Evolutionary conservation across 2,329 filamentous ascomycete species (phyloP), one percentile per base, ranked within the genome.

Genomic region (Exophiala sp.): DNA sequence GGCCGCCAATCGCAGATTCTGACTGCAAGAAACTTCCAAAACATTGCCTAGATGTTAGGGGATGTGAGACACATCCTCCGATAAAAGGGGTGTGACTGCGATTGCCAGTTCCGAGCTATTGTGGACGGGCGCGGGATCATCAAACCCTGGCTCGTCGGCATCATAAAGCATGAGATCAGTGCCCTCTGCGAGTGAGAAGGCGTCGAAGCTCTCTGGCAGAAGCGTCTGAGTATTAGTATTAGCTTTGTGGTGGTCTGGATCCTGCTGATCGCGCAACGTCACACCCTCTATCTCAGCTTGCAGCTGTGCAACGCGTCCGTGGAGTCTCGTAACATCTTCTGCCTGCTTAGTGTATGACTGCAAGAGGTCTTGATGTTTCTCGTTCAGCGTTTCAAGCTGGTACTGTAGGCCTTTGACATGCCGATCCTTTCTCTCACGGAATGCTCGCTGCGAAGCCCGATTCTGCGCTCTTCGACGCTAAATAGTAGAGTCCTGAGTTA

Each of bases 401-500:
- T 75, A 84, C 69, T 95, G 88, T 1, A 93, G 77, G 58, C 89
- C 85, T 65, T 88, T 88, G 37, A 93, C 67, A 62, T 94, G 90
- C 70, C 85, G 90, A 68, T 96, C 89, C 70, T 95, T 95, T 55
- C 89, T 85, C 68, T 95, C 89, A 47, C 89, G 82, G 76, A 95
- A 95, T 4, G 90, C 89, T 48, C 89, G 81, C 69, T 95, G 89
- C 4, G 89, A 90, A 7, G 89, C 90, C 58, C 89, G 81, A 61
- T 95, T 95, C 65, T 95, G 89, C 8, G 91, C 91, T 73, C 97
- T 96, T 29, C 89, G 85, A 72, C 95, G 94, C 88, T 95, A 62
- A 9, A 32, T n/a, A n/a, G 11, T 9, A n/a, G 7, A 13, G 29
- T 9, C 11, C 7, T 32, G 8, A 13, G 29, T 32, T n/a, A 32